Evolutionary conservation across 1,139 yeast genomes (phyloP), one percentile per base, ranked within the genome.

Genomic region (Casaregolazyma suthepensis): DNA sequence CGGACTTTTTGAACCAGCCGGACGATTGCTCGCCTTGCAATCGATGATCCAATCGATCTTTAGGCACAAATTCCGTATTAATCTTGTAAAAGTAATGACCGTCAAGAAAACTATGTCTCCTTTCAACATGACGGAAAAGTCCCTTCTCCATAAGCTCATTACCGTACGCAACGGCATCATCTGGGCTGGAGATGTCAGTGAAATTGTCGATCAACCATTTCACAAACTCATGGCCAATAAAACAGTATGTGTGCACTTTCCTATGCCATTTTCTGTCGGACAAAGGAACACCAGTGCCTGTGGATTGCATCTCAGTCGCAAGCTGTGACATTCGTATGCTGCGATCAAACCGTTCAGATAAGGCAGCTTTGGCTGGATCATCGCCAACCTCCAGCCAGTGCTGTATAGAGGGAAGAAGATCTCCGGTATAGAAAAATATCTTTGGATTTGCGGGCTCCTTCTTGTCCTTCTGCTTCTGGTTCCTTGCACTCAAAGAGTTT

Each of bases 231-330:
- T 83, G 81, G 0, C 98, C 98, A 35, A 88, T 70, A 65, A 93
- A 90, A 69, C 96, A 87, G 59, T 85, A 80, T 38, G 78, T 75
- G 67, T 89, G 95, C 10, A 79, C 74, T 59, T 83, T 84, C 79
- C 91, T 83, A 67, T 93, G 98, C 99, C 99, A 93, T 29, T 84
- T 79, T 61, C 98, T 75, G 63, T 90, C 96, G 1, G 81, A 83
- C 47, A 93, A 74, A 48, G 76, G 72, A 53, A 85, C 72, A 12
- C 90, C 84, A 40, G 60, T 61, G 19, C 76, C 70, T 7, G 48
- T 22, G 50, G 87, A 75, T 63, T 87, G 96, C 52, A 91, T 67
- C 54, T 85, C 90, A 4, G 72, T 71, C 0, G 93, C 87, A 46
- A 91, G 69, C 38, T 76, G 80, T 0, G 68, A 57, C 56, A 84